phyloP scores from a whole-genome alignment of 257 asterid species.

The Primulina tabacum region DNA sequence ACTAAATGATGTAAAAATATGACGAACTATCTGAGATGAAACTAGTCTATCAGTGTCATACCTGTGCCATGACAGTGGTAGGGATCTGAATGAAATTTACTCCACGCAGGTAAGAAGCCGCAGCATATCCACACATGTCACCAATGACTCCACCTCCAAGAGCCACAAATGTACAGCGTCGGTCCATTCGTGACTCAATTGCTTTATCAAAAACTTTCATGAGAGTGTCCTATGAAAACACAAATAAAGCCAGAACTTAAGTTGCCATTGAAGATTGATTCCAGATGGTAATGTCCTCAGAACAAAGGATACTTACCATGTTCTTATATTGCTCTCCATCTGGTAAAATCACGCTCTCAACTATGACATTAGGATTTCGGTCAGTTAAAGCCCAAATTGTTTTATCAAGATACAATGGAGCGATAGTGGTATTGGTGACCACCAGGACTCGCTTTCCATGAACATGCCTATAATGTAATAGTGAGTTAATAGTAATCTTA shows the following conservation, averaged over 20 bases:
- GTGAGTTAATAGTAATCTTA: constrained; percentile 19
- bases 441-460: constrained; percentile 94
- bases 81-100: constrained; percentile 98
- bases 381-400: constrained; percentile 75
- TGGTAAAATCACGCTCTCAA: constrained; percentile 86
- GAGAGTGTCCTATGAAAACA: constrained; percentile 67
- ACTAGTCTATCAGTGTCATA: constrained; percentile 27
- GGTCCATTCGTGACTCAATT: constrained; percentile 80
- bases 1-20: not conserved
- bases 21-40: constrained; percentile 12
- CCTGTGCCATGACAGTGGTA: constrained; percentile 99
- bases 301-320: constrained; percentile 58
- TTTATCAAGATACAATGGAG: constrained; percentile 84
- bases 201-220: constrained; percentile 97
- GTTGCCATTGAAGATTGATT: not conserved
- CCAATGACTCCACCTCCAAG: constrained; percentile 99
- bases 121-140: constrained; percentile 99
- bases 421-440: constrained; percentile 88
- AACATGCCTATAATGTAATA: constrained; percentile 61
- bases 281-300: constrained; percentile 5
- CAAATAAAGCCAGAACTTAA: constrained; percentile 19
- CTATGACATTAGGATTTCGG: constrained; percentile 72
- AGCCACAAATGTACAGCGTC: constrained; percentile 93
- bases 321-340: constrained; percentile 90
- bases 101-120: constrained; percentile 95